Conservation (phyloP, 345 rosid genomes). For the Limnanthes douglasii region DNA sequence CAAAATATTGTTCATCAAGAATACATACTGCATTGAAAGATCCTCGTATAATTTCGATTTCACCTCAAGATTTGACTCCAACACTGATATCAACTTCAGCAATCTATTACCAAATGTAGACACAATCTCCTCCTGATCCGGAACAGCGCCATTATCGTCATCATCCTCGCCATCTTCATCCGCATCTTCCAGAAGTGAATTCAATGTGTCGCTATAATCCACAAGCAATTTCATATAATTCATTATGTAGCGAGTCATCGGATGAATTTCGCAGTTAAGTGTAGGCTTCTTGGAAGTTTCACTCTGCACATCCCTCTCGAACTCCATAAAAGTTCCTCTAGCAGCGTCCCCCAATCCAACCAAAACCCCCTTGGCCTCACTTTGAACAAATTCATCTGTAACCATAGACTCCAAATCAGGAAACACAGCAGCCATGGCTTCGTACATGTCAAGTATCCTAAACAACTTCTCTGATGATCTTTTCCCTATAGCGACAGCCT, state of each 20-base stretch:
- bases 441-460: constrained; percentile 93
- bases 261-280: constrained; percentile 86
- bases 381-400: constrained; percentile 31
- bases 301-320: constrained; percentile 65
- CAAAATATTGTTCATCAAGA: constrained; percentile 80
- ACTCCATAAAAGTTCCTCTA: constrained; percentile 74
- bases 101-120: constrained; percentile 48
- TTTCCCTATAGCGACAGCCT: constrained; percentile 72
- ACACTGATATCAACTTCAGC: constrained; percentile 33
- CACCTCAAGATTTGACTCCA: constrained; percentile 80
- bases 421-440: constrained; percentile 46
- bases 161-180: constrained; percentile 29
- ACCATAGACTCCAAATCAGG: constrained; percentile 46
- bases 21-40: constrained; percentile 52
- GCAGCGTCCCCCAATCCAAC: constrained; percentile 57
- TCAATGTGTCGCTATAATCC: constrained; percentile 55
- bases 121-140: constrained; percentile 15
- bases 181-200: constrained; percentile 36
- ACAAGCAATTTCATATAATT: constrained; percentile 83
- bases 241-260: constrained; percentile 88
- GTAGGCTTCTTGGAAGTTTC: constrained; percentile 76
- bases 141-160: constrained; percentile 5
- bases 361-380: constrained; percentile 61
- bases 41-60: constrained; percentile 78
- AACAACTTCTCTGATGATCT: constrained; percentile 89